phyloP scores from a whole-genome alignment of 2,329 filamentous ascomycete species.

The Phaeophleospora eucalypticola region DNA sequence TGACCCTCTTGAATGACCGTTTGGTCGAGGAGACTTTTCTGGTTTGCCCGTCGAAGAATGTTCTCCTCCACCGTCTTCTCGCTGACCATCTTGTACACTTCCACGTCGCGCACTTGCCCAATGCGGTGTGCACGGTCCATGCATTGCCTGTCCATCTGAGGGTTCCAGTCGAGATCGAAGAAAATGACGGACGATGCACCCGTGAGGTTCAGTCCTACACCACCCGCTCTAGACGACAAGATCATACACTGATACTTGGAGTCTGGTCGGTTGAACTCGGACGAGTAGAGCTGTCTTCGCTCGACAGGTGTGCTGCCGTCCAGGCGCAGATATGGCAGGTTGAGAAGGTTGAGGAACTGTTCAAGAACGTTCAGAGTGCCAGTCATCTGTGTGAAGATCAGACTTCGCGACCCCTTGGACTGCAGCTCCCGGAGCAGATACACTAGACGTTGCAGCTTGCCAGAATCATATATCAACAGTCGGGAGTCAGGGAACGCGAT shows the following conservation, averaged over 20 bases:
- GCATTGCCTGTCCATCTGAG: conserved; percentile 98
- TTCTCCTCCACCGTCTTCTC: conserved; percentile 89
- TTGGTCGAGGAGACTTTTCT: conserved; percentile 96
- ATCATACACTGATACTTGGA: conserved; percentile 92
- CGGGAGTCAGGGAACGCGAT: conserved; percentile 97
- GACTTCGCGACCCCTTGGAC: conserved; percentile 81
- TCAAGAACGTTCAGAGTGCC: conserved; percentile 97
- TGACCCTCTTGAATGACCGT: conserved; percentile 97
- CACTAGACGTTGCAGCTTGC: conserved; percentile 88
- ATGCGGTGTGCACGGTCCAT: conserved; percentile 97
- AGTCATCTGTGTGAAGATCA: conserved; percentile 99
- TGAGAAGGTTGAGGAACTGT: conserved; percentile 95
- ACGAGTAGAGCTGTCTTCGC: conserved; percentile 88
- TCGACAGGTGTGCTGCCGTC: conserved; percentile 97
- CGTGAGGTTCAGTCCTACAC: conserved; percentile 91
- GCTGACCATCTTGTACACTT: conserved; percentile 72
- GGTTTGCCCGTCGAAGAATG: conserved; percentile 90
- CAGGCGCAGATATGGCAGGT: conserved; percentile 90
- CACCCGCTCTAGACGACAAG: conserved; percentile 87
- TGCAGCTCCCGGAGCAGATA: conserved; percentile 81
- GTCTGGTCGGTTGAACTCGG: conserved; percentile 88
- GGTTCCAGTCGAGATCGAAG: conserved; percentile 99
- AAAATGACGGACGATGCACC: conserved; percentile 98
- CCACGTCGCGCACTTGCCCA: conserved; percentile 93
- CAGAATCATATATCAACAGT: conserved; percentile 95